Conservation (phyloP, 2,329 filamentous ascomycete genomes). For the Leptodontidium sp. region DNA sequence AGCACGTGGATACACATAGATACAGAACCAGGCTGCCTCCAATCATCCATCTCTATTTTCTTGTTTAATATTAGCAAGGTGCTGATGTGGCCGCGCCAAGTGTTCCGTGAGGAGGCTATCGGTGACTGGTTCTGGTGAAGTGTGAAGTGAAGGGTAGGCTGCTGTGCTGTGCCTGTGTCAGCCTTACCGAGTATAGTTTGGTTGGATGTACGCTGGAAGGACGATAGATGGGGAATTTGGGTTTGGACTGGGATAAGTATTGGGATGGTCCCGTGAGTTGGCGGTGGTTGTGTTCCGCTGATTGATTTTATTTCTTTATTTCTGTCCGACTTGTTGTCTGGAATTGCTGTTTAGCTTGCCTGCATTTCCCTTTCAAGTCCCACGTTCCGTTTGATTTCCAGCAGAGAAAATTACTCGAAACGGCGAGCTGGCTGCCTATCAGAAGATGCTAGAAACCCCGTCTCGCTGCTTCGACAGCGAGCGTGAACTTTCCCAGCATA, state of each 20-base stretch:
- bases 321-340: too few species aligned
- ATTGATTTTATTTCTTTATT: too few species aligned
- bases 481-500: conserved; percentile 14
- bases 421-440: too few species aligned
- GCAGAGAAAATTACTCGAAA: too few species aligned
- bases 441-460: conserved; percentile 4
- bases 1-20: conserved; percentile 1
- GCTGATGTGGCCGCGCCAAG: background rate
- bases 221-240: background rate
- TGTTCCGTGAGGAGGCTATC: background rate
- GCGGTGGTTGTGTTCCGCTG: too few species aligned
- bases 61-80: background rate
- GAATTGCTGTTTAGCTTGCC: too few species aligned
- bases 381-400: too few species aligned
- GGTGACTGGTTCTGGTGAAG: background rate
- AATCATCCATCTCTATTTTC: too few species aligned
- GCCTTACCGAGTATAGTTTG: background rate
- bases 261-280: background rate
- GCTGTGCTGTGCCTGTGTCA: background rate
- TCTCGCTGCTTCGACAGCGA: conserved; percentile 6
- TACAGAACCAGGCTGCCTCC: background rate
- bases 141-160: too few species aligned
- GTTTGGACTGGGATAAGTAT: background rate
- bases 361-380: too few species aligned
- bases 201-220: too few species aligned